Conservation (phyloP, 768 basidiomycete genomes). For the Collybia sp. region DNA sequence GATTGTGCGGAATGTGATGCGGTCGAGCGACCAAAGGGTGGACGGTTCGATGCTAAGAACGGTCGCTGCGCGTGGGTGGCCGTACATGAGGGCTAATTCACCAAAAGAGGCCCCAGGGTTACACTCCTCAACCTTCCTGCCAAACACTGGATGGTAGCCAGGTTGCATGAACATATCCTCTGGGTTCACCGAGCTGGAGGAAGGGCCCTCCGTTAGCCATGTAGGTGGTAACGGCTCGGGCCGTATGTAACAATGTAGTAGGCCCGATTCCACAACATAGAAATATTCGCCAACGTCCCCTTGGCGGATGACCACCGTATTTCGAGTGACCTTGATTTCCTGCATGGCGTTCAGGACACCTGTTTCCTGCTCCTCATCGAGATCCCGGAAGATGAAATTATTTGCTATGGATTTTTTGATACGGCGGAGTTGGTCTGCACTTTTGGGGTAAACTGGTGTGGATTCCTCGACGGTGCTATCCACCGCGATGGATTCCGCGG, state of each 20-base stretch:
- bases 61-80: constrained; percentile 92
- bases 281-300: constrained; percentile 97
- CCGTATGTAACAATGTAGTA: constrained; percentile 78
- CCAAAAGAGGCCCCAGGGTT: constrained; percentile 86
- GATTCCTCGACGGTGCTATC: constrained; percentile 61
- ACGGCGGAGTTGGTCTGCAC: constrained; percentile 76
- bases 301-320: constrained; percentile 93
- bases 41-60: constrained; percentile 81
- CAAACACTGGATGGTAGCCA: constrained; percentile 65
- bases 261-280: constrained; percentile 92
- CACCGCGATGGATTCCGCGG: constrained; percentile 92
- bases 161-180: constrained; percentile 58
- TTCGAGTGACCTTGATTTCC: constrained; percentile 65
- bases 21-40: constrained; percentile 92
- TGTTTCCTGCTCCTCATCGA: constrained; percentile 93
- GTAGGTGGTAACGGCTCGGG: constrained; percentile 60
- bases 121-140: constrained; percentile 82
- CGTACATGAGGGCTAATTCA: constrained; percentile 97
- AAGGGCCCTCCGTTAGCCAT: constrained; percentile 43
- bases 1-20: constrained; percentile 97
- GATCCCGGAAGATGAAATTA: constrained; percentile 93
- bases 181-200: constrained; percentile 30
- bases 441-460: constrained; percentile 75
- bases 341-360: constrained; percentile 96
- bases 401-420: constrained; percentile 84